Base-by-base conservation (phyloP, 75 land plant species). In the Sequoiadendron giganteum region DNA sequence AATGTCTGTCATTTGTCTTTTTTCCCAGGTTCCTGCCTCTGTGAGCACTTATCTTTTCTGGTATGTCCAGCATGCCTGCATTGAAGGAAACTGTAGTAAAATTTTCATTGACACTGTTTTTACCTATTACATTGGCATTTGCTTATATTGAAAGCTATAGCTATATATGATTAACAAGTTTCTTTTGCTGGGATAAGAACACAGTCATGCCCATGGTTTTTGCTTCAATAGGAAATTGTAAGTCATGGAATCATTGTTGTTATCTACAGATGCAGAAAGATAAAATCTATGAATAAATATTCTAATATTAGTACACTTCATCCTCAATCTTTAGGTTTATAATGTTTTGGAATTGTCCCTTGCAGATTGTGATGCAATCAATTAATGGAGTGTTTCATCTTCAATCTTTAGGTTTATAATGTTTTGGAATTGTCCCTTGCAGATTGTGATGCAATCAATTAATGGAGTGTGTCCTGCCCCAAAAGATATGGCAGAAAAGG, bases 401-500 rank as follows among this genome's bases (percentile, higher is more conserved):
- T 81, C 9, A 10, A 45, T 45, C 38, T 40, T 42, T 80, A 21
- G 11, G n/a, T 2, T 38, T 42, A 19, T 42, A 10, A 81, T 43
- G 10, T 21, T 25, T 25, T 81, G 48, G 48, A 45, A 25, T 81
- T 43, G 49, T 81, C n/a, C 32, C 49, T 80, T 88, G 14, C 91
- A 97, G 95, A 91, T 97, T 90, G 93, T 89, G 56, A 91, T 97
- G 85, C 87, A 90, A 45, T 90, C 88, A 13, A 88, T 42, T 65
- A 89, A 78, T 85, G 95, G 93, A 15, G 73, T 83, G 68, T 92
- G 92, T 86, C 88, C 93, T 34, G 90, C 99, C 10, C 99, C 99
- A 14, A 61, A 40, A 48, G 92, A 90, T 3, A 95, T 97, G 99
- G 97, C 97, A 38, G 93, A 83, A 32, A 89, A 89, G 39, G 92